A percentile compares a stretch with the other conserved stretches of the same genome.
These are phyloP conservation scores for Logfia minima DNA, from an alignment of 129 eudicot species.

Conservation along the genomic window DNA sequence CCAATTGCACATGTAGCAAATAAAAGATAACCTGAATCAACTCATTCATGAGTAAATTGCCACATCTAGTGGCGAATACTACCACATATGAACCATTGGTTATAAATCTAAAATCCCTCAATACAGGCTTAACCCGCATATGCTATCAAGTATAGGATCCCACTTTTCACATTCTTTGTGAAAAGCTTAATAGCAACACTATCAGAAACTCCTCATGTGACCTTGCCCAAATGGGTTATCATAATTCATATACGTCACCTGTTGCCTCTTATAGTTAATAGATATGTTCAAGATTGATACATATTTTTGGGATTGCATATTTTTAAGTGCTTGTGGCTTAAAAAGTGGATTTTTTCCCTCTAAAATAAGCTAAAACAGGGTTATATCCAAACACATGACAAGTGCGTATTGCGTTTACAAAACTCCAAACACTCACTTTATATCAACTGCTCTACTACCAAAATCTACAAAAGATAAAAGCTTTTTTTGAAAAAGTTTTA, in stretches of 20 bases:
- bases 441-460: neutral
- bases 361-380: no score
- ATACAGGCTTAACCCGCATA: neutral
- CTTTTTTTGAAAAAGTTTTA: neutral
- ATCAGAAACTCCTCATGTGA: neutral
- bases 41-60: neutral
- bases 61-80: neutral
- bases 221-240: neutral
- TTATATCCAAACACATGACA: neutral
- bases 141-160: slow-evolving; percentile 3
- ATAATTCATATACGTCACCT: neutral
- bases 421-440: neutral
- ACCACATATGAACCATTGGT: neutral
- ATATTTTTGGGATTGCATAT: no score
- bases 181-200: neutral
- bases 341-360: no score
- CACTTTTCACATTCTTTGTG: neutral
- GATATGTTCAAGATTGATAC: neutral
- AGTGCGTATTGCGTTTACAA: neutral
- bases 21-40: neutral
- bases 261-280: neutral
- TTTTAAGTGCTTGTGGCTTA: no score
- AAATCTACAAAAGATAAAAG: neutral
- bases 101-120: neutral
- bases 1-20: neutral